Base-by-base conservation (phyloP, 805 yeast species). In the Clavispora santaluciae region DNA sequence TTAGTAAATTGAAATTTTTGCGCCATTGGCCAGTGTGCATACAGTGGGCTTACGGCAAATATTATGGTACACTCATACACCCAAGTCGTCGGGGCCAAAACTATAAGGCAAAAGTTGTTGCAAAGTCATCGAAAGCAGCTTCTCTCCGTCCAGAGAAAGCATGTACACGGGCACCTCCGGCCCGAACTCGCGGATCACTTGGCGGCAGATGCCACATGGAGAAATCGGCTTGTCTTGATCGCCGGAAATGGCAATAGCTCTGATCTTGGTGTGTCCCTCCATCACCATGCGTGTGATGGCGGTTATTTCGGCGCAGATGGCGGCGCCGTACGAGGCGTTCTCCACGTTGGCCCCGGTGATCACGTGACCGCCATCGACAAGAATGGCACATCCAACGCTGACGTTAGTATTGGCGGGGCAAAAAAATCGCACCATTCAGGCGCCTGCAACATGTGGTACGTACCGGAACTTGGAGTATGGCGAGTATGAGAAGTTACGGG, bases 171-270 rank as follows among this genome's bases (percentile, higher is more conserved):
- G 84, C 21, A 78, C 55, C 6, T 73, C 68, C 6, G 59, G 55
- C 0, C 81, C 76, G 60, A 90, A 91, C 60, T 91, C 99, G 28
- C 96, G 70, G 23, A 91, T 78, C 41, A 84, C 77, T 61, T 91
- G 99, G 40, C 99, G 72, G 56, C 99, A 91, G 26, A 93, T 82
- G 3, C 99, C 99, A 60, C 99, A 91, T 0, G 99, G 99, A 8
- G 90, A 70, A 9, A 85, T 80, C 22, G 81, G 75, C 2, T 73
- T 73, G 1, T 57, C 55, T 33, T 73, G 51, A 55, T 83, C 90
- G 17, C 86, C 74, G 3, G 85, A 68, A 8, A 87, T 76, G 4
- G 83, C 95, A 42, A 87, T 64, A 1, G 85, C 86, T 43, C 63
- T 67, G 56, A 83, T 75, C 18, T 46, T 36, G 4, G 48, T 56